Evolutionary conservation across 2,329 filamentous ascomycete species (phyloP).

Genomic region (Claviceps sp.): DNA sequence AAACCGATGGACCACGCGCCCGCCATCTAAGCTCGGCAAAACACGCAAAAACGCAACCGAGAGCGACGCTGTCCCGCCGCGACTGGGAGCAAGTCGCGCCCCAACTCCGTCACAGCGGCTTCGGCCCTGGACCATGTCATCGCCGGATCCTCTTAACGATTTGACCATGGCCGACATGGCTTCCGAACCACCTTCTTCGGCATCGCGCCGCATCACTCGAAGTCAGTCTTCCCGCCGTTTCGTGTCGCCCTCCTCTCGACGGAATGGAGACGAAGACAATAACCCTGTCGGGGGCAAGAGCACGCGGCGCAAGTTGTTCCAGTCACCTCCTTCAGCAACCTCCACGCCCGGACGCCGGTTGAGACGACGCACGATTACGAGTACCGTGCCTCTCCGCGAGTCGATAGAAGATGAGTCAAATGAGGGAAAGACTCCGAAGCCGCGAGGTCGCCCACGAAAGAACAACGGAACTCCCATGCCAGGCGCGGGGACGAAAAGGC

Average conservation of each 20-base stretch:
- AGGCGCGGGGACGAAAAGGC: conserved; percentile 27
- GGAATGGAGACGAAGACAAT: conserved; percentile 8
- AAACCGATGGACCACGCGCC: not conserved
- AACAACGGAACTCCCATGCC: conserved; percentile 40
- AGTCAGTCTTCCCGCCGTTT: conserved; percentile 28
- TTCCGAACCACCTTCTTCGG: conserved; percentile 22
- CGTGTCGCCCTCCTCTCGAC: conserved; percentile 34
- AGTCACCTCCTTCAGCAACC: conserved; percentile 27
- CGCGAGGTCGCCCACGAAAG: conserved; percentile 33
- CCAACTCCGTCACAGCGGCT: conserved; percentile 9
- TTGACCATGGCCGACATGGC: conserved; percentile 18
- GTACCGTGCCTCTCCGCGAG: conserved; percentile 37
- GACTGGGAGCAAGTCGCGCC: conserved; percentile 12
- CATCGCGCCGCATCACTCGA: conserved; percentile 29
- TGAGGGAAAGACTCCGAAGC: conserved; percentile 24
- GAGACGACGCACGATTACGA: conserved; percentile 30
- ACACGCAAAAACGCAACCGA: conserved; percentile 4
- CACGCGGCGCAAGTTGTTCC: conserved; percentile 29
- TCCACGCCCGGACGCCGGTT: conserved; percentile 15
- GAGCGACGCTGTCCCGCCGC: not conserved
- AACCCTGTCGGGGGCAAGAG: conserved; percentile 14
- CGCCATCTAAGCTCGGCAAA: not conserved
- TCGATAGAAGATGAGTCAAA: conserved; percentile 19
- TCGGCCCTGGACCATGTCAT: conserved; percentile 27
- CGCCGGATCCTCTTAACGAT: conserved; percentile 37